Evolutionary conservation across 352 stramenopile species (phyloP).

Genomic region (Phytophthora gonapodyides): DNA sequence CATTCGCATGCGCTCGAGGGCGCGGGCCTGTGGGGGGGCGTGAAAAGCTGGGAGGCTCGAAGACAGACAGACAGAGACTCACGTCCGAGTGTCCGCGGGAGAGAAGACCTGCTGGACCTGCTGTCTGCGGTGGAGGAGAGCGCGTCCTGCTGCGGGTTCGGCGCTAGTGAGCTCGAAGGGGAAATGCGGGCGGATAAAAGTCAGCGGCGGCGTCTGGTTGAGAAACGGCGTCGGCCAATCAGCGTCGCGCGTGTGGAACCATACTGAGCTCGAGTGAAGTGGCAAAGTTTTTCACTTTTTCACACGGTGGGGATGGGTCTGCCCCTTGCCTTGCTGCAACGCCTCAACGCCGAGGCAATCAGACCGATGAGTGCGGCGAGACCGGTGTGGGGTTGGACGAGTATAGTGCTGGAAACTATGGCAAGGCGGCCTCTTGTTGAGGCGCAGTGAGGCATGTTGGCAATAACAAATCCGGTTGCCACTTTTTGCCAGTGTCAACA

Average conservation of each 20-base stretch:
- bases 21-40: background rate
- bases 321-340: too few relatives aligned
- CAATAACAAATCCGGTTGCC: too few relatives aligned
- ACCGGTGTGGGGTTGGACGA: too few relatives aligned
- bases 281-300: constrained; percentile 3
- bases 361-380: too few relatives aligned
- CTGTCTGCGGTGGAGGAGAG: background rate
- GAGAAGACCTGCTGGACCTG: background rate
- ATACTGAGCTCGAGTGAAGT: constrained; percentile 11
- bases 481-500: too few relatives aligned
- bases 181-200: constrained; percentile 21
- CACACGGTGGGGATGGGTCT: too few relatives aligned
- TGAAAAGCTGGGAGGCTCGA: too few relatives aligned
- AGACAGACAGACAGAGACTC: too few relatives aligned
- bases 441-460: too few relatives aligned
- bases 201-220: constrained; percentile 23
- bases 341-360: too few relatives aligned
- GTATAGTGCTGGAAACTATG: too few relatives aligned
- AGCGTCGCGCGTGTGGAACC: background rate
- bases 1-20: constrained; percentile 24
- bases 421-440: too few relatives aligned
- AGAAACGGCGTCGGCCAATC: constrained; percentile 14
- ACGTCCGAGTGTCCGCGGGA: constrained; percentile 2
- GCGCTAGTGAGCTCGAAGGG: background rate
- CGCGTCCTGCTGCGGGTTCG: background rate